phyloP scores from a whole-genome alignment of 2,329 filamentous ascomycete species.

The Catunica adiposa region DNA sequence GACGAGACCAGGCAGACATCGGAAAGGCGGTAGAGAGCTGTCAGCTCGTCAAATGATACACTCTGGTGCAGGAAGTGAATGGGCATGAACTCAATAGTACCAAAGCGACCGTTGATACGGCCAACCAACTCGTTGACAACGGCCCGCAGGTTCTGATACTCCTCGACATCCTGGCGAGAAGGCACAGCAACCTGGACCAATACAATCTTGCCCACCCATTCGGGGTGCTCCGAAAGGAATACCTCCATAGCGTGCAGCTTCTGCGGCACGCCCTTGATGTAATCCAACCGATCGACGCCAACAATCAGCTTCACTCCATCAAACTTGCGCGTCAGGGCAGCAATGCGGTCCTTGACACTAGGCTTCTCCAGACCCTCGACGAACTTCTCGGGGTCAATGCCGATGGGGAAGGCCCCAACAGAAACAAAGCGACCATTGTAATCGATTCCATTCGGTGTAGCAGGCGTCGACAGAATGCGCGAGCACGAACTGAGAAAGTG shows the following conservation, averaged over 20 bases:
- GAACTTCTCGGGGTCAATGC: constrained; percentile 95
- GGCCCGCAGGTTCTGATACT: constrained; percentile 89
- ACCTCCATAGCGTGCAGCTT: constrained; percentile 94
- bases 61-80: constrained; percentile 98
- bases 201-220: constrained; percentile 96
- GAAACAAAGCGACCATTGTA: constrained; percentile 78
- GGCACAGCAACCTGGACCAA: constrained; percentile 92
- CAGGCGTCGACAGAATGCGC: constrained; percentile 67
- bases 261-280: constrained; percentile 97
- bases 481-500: constrained; percentile 95
- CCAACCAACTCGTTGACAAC: constrained; percentile 95
- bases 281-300: constrained; percentile 89
- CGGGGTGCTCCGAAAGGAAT: constrained; percentile 89
- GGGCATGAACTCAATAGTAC: constrained; percentile 95
- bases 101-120: constrained; percentile 91
- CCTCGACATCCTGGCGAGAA: constrained; percentile 86
- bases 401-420: constrained; percentile 91
- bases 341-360: constrained; percentile 76
- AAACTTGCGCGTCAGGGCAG: constrained; percentile 73
- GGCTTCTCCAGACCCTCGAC: constrained; percentile 72
- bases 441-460: constrained; percentile 84
- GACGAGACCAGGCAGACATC: constrained; percentile 87
- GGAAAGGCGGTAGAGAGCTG: constrained; percentile 79
- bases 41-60: constrained; percentile 84
- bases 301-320: constrained; percentile 93